Conservation (phyloP, 805 yeast genomes). For the Sungouiozyma ichnusensis region DNA sequence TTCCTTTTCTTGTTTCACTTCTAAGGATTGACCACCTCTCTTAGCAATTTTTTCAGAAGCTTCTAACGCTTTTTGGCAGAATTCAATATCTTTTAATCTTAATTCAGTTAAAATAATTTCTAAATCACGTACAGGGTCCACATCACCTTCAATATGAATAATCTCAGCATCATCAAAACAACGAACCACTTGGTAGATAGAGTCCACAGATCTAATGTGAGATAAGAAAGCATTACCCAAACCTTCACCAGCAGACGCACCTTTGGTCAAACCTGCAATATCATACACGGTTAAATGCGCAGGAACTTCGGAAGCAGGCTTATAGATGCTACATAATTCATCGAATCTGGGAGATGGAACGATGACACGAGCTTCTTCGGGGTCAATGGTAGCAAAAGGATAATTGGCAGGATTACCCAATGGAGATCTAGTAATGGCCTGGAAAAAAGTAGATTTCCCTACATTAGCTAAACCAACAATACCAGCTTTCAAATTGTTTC, state of each 20-base stretch:
- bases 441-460: constrained; percentile 74
- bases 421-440: constrained; percentile 64
- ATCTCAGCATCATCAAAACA: constrained; percentile 97
- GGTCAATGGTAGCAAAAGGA: constrained; percentile 85
- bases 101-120: constrained; percentile 86
- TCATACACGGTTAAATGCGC: constrained; percentile 90
- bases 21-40: constrained; percentile 84
- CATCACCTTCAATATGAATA: constrained; percentile 94
- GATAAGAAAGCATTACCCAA: constrained; percentile 95
- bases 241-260: constrained; percentile 95
- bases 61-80: constrained; percentile 74
- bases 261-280: constrained; percentile 96
- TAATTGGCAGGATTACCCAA: constrained; percentile 68
- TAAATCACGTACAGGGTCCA: constrained; percentile 89
- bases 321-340: constrained; percentile 58
- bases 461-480: constrained; percentile 77
- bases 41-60: constrained; percentile 67
- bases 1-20: constrained; percentile 80
- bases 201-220: constrained; percentile 95
- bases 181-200: constrained; percentile 94
- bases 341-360: constrained; percentile 90
- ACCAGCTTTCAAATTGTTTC: constrained; percentile 46
- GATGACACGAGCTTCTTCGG: constrained; percentile 93
- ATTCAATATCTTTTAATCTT: constrained; percentile 94
- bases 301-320: constrained; percentile 80